These are phyloP conservation scores for Vanrija sp. DNA, from an alignment of 1,284 basidiomycete species.

Conservation along the genomic window DNA sequence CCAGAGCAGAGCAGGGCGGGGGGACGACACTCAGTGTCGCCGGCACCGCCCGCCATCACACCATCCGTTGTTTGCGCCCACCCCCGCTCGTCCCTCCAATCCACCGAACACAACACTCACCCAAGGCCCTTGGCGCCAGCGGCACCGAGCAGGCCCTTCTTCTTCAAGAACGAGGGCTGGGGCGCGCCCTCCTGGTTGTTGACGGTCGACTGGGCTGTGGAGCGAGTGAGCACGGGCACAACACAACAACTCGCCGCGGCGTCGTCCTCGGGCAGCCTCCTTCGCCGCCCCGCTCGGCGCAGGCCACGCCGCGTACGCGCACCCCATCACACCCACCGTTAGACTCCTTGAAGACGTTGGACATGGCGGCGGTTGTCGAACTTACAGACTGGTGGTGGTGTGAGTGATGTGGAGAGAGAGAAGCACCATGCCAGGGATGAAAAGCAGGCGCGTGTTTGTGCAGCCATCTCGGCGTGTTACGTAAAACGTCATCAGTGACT, in stretches of 20 bases:
- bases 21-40: too few relatives aligned
- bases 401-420: background rate
- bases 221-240: too few relatives aligned
- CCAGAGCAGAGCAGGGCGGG: too few relatives aligned
- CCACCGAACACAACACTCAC: conserved; percentile 16
- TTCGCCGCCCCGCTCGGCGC: too few relatives aligned
- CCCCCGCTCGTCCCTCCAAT: background rate
- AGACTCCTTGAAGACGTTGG: conserved; percentile 21
- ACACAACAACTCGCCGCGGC: too few relatives aligned
- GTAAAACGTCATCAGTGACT: background rate
- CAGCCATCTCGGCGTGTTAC: background rate
- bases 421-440: background rate
- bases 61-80: background rate
- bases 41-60: too few relatives aligned
- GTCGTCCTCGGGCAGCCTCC: too few relatives aligned
- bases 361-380: conserved; percentile 2
- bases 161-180: conserved; percentile 40
- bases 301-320: too few relatives aligned
- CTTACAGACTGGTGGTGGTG: background rate
- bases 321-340: conserved; percentile 10
- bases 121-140: conserved; percentile 14
- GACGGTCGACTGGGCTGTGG: background rate
- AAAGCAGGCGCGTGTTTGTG: conserved; percentile 23
- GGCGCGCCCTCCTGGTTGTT: conserved; percentile 4
- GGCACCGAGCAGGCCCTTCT: conserved; percentile 44